Conservation (phyloP, 305 asterid species). For the Ilex paraguariensis region DNA sequence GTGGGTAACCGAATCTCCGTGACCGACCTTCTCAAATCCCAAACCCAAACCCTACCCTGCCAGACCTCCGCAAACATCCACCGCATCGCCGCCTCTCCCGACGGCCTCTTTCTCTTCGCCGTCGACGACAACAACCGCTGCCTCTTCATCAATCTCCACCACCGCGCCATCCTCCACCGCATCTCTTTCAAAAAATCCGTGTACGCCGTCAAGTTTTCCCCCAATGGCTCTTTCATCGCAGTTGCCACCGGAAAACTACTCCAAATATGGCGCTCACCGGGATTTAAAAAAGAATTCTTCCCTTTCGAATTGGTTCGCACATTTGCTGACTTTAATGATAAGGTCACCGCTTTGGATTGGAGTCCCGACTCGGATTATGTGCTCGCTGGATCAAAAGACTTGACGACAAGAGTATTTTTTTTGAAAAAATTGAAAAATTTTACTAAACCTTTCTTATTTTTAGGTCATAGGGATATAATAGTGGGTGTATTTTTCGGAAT, state of each 20-base stretch:
- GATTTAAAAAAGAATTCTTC: conserved; percentile 79
- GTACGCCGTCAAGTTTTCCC: conserved; percentile 65
- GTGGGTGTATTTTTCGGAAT: conserved; percentile 79
- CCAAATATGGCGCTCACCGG: conserved; percentile 94
- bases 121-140: conserved; percentile 91
- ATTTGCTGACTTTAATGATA: conserved; percentile 75
- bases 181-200: conserved; percentile 69
- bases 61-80: conserved; percentile 83
- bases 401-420: conserved; percentile 71
- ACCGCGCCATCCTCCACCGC: conserved; percentile 74
- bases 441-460: conserved; percentile 59
- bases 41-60: conserved; percentile 71
- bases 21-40: conserved; percentile 80
- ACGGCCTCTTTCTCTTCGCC: conserved; percentile 74
- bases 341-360: conserved; percentile 71
- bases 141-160: conserved; percentile 69
- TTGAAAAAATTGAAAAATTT: conserved; percentile 33
- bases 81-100: conserved; percentile 79
- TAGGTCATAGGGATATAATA: conserved; percentile 81
- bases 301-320: conserved; percentile 81
- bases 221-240: conserved; percentile 70
- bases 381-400: conserved; percentile 81
- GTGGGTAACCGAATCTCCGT: conserved; percentile 88
- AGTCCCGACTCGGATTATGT: conserved; percentile 69
- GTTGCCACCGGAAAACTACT: conserved; percentile 84